phyloP scores from a whole-genome alignment of 257 asterid species.

The Handroanthus guayacan region DNA sequence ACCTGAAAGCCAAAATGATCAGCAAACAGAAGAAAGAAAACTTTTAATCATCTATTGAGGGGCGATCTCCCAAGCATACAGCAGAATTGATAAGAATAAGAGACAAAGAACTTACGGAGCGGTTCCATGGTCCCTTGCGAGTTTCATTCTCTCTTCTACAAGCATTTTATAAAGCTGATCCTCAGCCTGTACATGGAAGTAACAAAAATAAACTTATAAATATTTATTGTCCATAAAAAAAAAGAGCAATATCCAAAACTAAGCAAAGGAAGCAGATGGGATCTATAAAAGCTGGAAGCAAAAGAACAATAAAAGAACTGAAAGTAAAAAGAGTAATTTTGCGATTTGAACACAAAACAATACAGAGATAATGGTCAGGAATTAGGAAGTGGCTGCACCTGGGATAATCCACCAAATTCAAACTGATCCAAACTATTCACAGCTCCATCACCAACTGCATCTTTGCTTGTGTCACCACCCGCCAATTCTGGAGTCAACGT shows the following conservation, averaged over 20 bases:
- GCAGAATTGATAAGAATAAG: constrained; percentile 25
- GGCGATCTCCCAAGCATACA: constrained; percentile 13
- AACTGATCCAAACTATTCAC: constrained; percentile 47
- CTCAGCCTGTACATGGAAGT: constrained; percentile 65
- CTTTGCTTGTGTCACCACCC: constrained; percentile 53
- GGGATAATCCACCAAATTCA: constrained; percentile 59
- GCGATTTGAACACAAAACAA: constrained; percentile 7
- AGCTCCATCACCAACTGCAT: constrained; percentile 48
- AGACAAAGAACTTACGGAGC: constrained; percentile 77
- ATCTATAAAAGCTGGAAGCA: constrained; percentile 10
- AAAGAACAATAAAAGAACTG: constrained; percentile 14
- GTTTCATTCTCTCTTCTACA: constrained; percentile 83
- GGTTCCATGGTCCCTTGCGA: constrained; percentile 77
- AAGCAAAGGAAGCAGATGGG: constrained; percentile 27
- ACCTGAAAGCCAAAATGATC: constrained; percentile 56
- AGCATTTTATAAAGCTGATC: constrained; percentile 73
- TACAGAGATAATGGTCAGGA: constrained; percentile 10
- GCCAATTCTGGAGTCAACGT: constrained; percentile 64
- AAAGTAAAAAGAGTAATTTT: background rate
- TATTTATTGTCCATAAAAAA: constrained; percentile 10
- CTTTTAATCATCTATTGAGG: constrained; percentile 1
- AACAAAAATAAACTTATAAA: constrained; percentile 32
- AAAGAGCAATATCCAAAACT: constrained; percentile 26
- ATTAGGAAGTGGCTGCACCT: constrained; percentile 48
- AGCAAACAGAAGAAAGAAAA: constrained; percentile 27